Base-by-base conservation (phyloP, 2,329 filamentous ascomycete species). In the Tolypocladium ophioglossoides region DNA sequence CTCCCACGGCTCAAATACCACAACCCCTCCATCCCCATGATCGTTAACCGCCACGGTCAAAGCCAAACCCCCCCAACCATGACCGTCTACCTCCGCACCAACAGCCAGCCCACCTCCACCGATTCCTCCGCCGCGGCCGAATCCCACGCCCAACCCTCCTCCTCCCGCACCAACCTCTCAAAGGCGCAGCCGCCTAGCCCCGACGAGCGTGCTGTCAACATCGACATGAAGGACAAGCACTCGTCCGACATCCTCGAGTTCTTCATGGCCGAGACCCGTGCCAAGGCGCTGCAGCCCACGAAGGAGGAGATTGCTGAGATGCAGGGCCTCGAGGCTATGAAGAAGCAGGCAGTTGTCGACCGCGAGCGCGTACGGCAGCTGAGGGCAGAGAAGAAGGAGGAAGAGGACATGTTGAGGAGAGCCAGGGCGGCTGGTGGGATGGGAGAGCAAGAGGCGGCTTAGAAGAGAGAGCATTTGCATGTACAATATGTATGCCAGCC, bases 1-100 rank as follows among this genome's bases (percentile, higher is more conserved):
- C 84, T 97, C 50, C 89, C 89, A 24, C 83, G 89, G 55, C 78
- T 99, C 61, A 96, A 99, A 78, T 99, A 85, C 75, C 87, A 95
- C 78, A 99, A 99, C 70, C 94, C 94, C 0, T 74, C 83, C 14
- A 71, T 96, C 48, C 83, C 86, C 46, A 95, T 97, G 80, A 84
- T 88, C 56, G 82, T 96, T 63, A 85, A 86, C 69, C 86, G 88
- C 56, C 84, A 80, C 58, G 63, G 68, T 39, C 72, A 84, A 47
- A 76, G 83, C 61, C 68, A 74, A 5, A 75, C 75, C 24, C 74
- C 79, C 8, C 81, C 87, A 16, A 77, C 74, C 49, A 75, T 91
- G 72, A 83, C 80, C 56, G 75, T 91, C 62, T 85, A 86, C 72
- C 80, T 85, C 62, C 76, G 75, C 63, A 73, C 72, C 56, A 57